Conservation (phyloP, 2,329 filamentous ascomycete genomes). For the Phaeosphaeriaceae sp. region DNA sequence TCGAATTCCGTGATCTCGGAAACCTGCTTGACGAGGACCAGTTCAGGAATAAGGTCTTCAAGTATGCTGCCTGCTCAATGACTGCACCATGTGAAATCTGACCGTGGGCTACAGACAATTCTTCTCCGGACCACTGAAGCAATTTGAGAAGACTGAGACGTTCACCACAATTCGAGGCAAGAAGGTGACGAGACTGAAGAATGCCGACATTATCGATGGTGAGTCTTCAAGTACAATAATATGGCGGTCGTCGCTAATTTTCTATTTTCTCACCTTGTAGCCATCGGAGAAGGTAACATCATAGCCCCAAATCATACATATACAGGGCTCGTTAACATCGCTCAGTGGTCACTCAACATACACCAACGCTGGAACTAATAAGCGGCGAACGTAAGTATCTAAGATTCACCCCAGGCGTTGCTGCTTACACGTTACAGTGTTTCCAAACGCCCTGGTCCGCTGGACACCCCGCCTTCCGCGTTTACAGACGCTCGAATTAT, state of each 20-base stretch:
- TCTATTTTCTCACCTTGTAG: slow-evolving; percentile 14
- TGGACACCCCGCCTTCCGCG: slow-evolving; percentile 68
- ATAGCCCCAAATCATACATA: neutral
- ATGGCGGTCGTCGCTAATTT: neutral
- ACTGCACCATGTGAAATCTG: neutral
- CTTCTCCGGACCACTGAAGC: slow-evolving; percentile 57
- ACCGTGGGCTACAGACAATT: slow-evolving; percentile 51
- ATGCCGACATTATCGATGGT: slow-evolving; percentile 50
- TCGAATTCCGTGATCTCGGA: slow-evolving; percentile 69
- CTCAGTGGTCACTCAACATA: slow-evolving; percentile 56
- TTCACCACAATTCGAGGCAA: slow-evolving; percentile 32
- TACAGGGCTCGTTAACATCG: slow-evolving; percentile 24
- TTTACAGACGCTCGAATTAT: slow-evolving; percentile 66
- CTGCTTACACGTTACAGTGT: slow-evolving; percentile 46
- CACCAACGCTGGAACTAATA: slow-evolving; percentile 64
- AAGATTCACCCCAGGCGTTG: neutral
- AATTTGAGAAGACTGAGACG: slow-evolving; percentile 48
- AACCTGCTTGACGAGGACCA: slow-evolving; percentile 66
- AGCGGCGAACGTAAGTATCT: slow-evolving; percentile 57
- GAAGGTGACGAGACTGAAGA: slow-evolving; percentile 47
- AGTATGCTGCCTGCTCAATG: slow-evolving; percentile 47
- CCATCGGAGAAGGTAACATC: slow-evolving; percentile 56
- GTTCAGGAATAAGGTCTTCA: slow-evolving; percentile 65
- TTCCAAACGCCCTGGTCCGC: slow-evolving; percentile 59
- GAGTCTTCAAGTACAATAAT: neutral